Conservation (phyloP, 2,329 filamentous ascomycete species). For the Gremmenia infestans region DNA sequence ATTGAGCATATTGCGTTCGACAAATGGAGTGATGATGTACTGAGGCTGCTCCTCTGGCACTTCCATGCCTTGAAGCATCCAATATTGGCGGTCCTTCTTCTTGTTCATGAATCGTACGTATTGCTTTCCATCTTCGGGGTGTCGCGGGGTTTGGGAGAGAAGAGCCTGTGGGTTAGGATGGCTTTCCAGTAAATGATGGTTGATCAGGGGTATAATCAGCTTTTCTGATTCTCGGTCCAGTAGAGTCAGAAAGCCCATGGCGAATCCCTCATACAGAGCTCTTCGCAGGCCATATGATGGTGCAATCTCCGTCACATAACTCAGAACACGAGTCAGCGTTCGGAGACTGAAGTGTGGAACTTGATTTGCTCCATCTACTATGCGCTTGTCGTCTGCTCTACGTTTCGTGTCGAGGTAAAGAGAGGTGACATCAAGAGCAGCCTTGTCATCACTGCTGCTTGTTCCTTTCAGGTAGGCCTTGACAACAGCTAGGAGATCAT, state of each 20-base stretch:
- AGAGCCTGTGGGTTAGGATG: slow-evolving; percentile 66
- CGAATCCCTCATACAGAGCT: slow-evolving; percentile 90
- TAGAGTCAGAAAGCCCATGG: slow-evolving; percentile 94
- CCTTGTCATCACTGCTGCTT: slow-evolving; percentile 65
- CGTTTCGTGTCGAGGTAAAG: slow-evolving; percentile 86
- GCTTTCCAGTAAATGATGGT: slow-evolving; percentile 70
- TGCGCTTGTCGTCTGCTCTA: slow-evolving; percentile 71
- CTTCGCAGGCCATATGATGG: slow-evolving; percentile 79
- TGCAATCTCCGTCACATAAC: slow-evolving; percentile 80
- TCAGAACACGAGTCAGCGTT: slow-evolving; percentile 84
- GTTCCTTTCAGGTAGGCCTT: slow-evolving; percentile 77
- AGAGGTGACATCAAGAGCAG: slow-evolving; percentile 74
- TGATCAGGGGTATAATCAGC: slow-evolving; percentile 72
- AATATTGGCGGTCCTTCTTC: slow-evolving; percentile 69
- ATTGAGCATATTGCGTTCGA: slow-evolving; percentile 91
- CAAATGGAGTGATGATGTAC: slow-evolving; percentile 95
- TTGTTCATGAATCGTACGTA: slow-evolving; percentile 76
- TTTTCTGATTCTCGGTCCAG: slow-evolving; percentile 78
- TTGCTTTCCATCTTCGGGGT: slow-evolving; percentile 67
- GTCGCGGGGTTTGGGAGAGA: slow-evolving; percentile 70
- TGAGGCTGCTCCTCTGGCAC: slow-evolving; percentile 68
- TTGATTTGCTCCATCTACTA: slow-evolving; percentile 94
- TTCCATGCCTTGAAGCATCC: slow-evolving; percentile 73
- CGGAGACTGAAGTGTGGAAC: slow-evolving; percentile 95
- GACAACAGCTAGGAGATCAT: slow-evolving; percentile 83